Evolutionary conservation across 495 filamentous ascomycete species (phyloP), one percentile per base, ranked within the genome.

Genomic region (Hyaloscypha bicolor): DNA sequence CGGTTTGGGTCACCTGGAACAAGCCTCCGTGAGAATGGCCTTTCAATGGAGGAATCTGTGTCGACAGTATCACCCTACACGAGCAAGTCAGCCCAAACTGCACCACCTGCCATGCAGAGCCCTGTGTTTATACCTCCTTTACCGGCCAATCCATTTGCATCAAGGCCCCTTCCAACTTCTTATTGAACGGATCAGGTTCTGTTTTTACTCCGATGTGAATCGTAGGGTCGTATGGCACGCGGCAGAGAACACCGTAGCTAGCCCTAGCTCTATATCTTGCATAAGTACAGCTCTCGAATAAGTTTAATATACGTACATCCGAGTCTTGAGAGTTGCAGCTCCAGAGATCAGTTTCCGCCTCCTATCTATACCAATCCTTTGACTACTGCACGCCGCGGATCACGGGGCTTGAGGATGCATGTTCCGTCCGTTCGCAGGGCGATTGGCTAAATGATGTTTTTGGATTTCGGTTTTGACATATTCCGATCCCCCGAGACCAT

Each of bases 401-500:
- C 84, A 35, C 77, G 75, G 16, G 82, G 81, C 8, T 79, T 73
- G 14, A 86, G 71, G 25, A 87, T 77, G 74, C 55, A 85, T 78
- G 6, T 76, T 71, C 14, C 8, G 53, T 33, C n/a, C 53, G 11
- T 22, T 52, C 14, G 14, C 3, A 31, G 30, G 37, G 11, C n/a
- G 39, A 6, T 22, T 52, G 11, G 67, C 70, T 14, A 67, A 74
- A 67, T 81, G 83, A 30, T 74, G 73, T 9, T 81, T 70, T 30
- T 80, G 65, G 9, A 87, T 76, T 9, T 78, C 69, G 31, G 82
- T 72, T 39, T 78, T 73, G 5, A 90, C 81, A 69, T 90, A 90
- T 22, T 80, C 76, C 0, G 86, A 89, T 67, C 87, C 87, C 9
- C 87, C 87, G 8, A 90, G 82, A 1, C 88, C 88, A 6, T 87